phyloP scores from a whole-genome alignment of 768 basidiomycete species.

The Amanita phalloides region DNA sequence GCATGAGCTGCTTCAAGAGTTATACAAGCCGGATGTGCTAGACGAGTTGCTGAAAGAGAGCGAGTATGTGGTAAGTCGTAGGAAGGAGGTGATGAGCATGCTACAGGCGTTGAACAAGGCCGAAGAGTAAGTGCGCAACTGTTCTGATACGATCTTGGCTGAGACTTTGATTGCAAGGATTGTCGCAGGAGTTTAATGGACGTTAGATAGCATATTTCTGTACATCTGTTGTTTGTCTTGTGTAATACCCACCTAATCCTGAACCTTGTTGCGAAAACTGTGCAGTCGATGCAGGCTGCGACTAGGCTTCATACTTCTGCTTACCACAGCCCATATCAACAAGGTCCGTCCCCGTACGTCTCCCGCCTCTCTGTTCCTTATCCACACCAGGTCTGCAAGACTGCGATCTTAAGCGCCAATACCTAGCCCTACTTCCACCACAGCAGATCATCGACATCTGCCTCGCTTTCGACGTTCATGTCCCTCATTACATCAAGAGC shows the following conservation, averaged over 20 bases:
- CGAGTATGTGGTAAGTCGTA: slow-evolving; percentile 77
- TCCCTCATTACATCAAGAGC: slow-evolving; percentile 50
- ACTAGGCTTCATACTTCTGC: slow-evolving; percentile 21
- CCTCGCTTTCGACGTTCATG: slow-evolving; percentile 59
- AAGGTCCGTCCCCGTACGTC: slow-evolving; percentile 13
- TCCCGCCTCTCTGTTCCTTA: slow-evolving; percentile 8
- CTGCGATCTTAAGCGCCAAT: slow-evolving; percentile 60
- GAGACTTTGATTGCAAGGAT: slow-evolving; percentile 16
- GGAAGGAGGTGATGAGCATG: slow-evolving; percentile 94
- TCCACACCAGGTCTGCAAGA: slow-evolving; percentile 26
- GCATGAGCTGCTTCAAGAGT: slow-evolving; percentile 85
- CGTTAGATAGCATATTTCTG: not conserved
- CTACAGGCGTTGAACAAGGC: slow-evolving; percentile 92
- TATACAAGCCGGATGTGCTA: slow-evolving; percentile 95
- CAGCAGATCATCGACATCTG: slow-evolving; percentile 75
- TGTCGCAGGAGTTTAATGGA: slow-evolving; percentile 19
- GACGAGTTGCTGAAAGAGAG: slow-evolving; percentile 94
- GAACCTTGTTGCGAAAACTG: slow-evolving; percentile 66
- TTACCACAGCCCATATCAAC: slow-evolving; percentile 23
- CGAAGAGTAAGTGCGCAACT: slow-evolving; percentile 64
- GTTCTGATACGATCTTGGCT: slow-evolving; percentile 7
- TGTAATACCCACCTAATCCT: slow-evolving; percentile 4
- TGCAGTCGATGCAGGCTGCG: slow-evolving; percentile 58
- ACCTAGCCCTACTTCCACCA: slow-evolving; percentile 55
- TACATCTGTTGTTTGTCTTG: not conserved